A percentile compares a stretch with the other conserved stretches of the same genome.
phyloP scores from a whole-genome alignment of 805 yeast genomes.

The Clavispora santaluciae region DNA sequence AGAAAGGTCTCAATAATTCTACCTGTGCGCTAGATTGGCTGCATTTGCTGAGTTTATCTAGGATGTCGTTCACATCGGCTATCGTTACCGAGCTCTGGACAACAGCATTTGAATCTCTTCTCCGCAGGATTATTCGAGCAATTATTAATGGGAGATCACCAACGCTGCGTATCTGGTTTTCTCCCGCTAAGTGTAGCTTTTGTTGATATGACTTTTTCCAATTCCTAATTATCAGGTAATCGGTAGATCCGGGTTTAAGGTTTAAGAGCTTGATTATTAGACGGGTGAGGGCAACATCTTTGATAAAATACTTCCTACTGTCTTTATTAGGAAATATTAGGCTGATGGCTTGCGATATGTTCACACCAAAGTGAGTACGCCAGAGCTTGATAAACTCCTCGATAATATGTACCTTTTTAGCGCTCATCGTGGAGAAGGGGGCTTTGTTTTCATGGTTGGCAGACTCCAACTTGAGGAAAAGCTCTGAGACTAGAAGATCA shows the following conservation, averaged over 20 bases:
- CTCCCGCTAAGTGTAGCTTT: slow-evolving; percentile 40
- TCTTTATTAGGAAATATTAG: slow-evolving; percentile 64
- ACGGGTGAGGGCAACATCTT: slow-evolving; percentile 57
- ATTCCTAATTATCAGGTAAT: slow-evolving; percentile 40
- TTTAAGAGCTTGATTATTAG: slow-evolving; percentile 45
- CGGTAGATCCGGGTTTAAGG: slow-evolving; percentile 57
- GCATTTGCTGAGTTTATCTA: slow-evolving; percentile 26
- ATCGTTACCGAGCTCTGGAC: slow-evolving; percentile 20
- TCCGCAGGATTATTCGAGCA: slow-evolving; percentile 46
- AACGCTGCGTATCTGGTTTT: slow-evolving; percentile 23
- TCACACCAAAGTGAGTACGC: slow-evolving; percentile 33
- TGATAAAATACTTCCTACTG: slow-evolving; percentile 54
- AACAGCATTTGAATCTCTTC: slow-evolving; percentile 46
- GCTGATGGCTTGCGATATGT: slow-evolving; percentile 64
- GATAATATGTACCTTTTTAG: slow-evolving; percentile 15
- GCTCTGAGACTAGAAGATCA: slow-evolving; percentile 14
- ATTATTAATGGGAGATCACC: slow-evolving; percentile 43
- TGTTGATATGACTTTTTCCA: slow-evolving; percentile 36
- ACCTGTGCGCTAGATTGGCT: slow-evolving; percentile 33
- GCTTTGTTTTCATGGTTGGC: slow-evolving; percentile 14
- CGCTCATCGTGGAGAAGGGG: slow-evolving; percentile 13
- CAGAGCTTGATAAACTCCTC: slow-evolving; percentile 26
- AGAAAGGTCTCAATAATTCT: slow-evolving; percentile 43
- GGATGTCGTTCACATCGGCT: slow-evolving; percentile 23
- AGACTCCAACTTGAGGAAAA: slow-evolving; percentile 14